Percentiles rank a stretch among this genome's conserved stretches.
Conservation (phyloP, 2,329 filamentous ascomycete species). For the Alternaria hordeiaustralica region DNA sequence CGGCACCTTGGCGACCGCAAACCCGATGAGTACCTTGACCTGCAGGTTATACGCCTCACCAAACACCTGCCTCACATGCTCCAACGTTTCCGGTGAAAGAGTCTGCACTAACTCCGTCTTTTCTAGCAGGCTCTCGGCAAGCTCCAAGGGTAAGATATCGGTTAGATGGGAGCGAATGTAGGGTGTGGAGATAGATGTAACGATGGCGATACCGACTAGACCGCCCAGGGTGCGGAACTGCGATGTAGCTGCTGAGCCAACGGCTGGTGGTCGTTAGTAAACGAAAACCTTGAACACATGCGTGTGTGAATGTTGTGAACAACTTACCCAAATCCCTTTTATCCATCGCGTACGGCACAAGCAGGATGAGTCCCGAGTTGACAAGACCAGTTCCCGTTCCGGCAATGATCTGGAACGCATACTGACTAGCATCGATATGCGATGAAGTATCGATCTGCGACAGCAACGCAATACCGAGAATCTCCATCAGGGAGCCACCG, state of each 20-base stretch:
- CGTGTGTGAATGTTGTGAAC: not conserved
- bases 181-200: constrained; percentile 11
- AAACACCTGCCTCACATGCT: constrained; percentile 5
- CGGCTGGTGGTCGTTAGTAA: constrained; percentile 6
- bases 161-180: constrained; percentile 9
- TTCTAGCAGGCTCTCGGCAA: constrained; percentile 2
- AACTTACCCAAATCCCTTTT: constrained; percentile 19
- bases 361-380: constrained; percentile 3
- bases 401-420: constrained; percentile 20
- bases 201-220: constrained; percentile 14
- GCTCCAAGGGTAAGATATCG: constrained; percentile 1
- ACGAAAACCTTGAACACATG: too few relatives aligned
- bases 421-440: constrained; percentile 8
- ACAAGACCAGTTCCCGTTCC: constrained; percentile 19
- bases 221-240: constrained; percentile 20
- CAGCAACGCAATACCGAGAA: constrained; percentile 12
- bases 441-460: not conserved
- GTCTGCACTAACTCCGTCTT: constrained; percentile 1
- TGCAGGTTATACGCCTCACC: constrained; percentile 20
- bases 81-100: not conserved
- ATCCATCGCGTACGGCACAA: constrained; percentile 17
- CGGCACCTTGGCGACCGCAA: constrained; percentile 17
- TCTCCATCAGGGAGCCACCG: constrained; percentile 6
- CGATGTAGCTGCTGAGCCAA: constrained; percentile 10
- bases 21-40: constrained; percentile 18